These are phyloP conservation scores for Phaffia tasmanica DNA, from an alignment of 768 basidiomycete genomes.

Conservation along the genomic window DNA sequence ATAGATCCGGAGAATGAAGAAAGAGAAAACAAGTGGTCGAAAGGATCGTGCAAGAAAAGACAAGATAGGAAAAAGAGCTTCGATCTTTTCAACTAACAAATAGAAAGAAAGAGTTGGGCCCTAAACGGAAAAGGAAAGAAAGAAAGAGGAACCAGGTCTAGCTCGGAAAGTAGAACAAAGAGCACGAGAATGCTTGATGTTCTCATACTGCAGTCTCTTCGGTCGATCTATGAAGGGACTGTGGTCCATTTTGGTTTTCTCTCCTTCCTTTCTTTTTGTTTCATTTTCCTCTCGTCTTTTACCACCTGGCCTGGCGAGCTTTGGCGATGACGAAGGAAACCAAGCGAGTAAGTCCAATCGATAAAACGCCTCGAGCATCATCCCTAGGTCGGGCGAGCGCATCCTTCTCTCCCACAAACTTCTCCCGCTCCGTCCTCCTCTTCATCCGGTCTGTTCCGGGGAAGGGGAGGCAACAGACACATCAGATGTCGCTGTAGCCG, in stretches of 20 bases:
- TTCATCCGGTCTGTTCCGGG: background rate
- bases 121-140: background rate
- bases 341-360: too few relatives aligned
- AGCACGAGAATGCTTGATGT: background rate
- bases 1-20: background rate
- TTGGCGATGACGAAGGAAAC: background rate
- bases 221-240: background rate
- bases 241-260: background rate
- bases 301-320: background rate
- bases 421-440: slow-evolving; percentile 9
- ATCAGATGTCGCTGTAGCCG: slow-evolving; percentile 16
- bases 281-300: too few relatives aligned
- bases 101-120: background rate
- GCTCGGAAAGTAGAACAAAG: background rate
- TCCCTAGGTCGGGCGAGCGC: too few relatives aligned
- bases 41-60: background rate
- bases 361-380: too few relatives aligned
- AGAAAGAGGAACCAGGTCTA: background rate
- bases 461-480: slow-evolving; percentile 13
- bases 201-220: too few relatives aligned
- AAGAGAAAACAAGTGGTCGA: background rate
- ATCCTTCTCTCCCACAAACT: background rate
- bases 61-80: background rate
- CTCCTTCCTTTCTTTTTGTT: too few relatives aligned
- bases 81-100: slow-evolving; percentile 1